These are phyloP conservation scores for Pseudocercospora crystallina DNA, from an alignment of 2,329 filamentous ascomycete genomes.

Conservation along the genomic window DNA sequence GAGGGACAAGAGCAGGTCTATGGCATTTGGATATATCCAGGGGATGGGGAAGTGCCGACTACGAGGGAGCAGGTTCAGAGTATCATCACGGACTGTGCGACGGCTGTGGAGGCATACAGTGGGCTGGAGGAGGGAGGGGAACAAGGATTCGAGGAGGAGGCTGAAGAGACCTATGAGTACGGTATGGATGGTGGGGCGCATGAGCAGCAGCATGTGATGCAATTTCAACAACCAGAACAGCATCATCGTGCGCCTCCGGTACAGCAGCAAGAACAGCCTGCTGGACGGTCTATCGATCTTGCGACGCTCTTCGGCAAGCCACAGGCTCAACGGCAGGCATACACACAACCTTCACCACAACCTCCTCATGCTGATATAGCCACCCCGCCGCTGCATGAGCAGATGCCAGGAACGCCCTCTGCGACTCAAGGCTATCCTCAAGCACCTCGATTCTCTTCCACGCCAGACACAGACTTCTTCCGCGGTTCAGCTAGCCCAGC, in stretches of 20 bases:
- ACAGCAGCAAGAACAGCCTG: constrained; percentile 54
- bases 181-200: neutral
- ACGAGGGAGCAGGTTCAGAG: constrained; percentile 51
- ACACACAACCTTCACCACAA: neutral
- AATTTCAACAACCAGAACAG: constrained; percentile 39
- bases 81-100: constrained; percentile 57
- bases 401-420: constrained; percentile 7
- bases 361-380: too few species aligned
- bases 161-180: neutral
- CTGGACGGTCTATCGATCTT: constrained; percentile 28
- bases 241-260: constrained; percentile 45
- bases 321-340: constrained; percentile 2
- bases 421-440: neutral
- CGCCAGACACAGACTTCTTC: constrained; percentile 28
- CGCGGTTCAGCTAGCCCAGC: constrained; percentile 13
- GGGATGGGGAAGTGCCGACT: constrained; percentile 50
- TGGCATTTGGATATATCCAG: constrained; percentile 66
- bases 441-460: constrained; percentile 11
- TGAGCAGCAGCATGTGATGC: constrained; percentile 2
- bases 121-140: constrained; percentile 13
- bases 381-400: constrained; percentile 3
- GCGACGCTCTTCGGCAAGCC: constrained; percentile 27
- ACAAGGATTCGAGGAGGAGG: constrained; percentile 2
- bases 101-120: constrained; percentile 44
- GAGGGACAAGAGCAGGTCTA: constrained; percentile 47